Conservation (phyloP, 2,329 filamentous ascomycete species). For the Stachybotrys chlorohalonatus region DNA sequence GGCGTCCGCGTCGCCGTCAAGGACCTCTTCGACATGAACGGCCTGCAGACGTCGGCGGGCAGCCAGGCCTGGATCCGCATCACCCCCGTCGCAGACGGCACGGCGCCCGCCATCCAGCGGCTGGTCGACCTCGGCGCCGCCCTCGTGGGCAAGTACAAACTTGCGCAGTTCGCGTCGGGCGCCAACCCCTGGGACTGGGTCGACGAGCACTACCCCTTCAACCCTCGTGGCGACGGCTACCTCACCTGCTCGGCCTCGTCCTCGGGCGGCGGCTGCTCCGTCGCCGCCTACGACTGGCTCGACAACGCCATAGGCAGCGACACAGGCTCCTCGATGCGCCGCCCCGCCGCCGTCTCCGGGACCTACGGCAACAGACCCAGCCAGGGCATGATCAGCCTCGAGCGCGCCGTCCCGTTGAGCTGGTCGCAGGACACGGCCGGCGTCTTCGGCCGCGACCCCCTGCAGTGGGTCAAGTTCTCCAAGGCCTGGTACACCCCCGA, state of each 20-base stretch:
- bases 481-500: not conserved
- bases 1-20: not conserved
- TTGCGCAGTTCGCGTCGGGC: not conserved
- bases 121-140: not conserved
- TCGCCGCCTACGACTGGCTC: slow-evolving; percentile 1
- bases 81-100: not conserved
- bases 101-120: not conserved
- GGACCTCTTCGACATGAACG: slow-evolving; percentile 1
- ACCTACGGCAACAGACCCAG: not conserved
- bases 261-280: not conserved
- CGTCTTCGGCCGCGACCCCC: not conserved
- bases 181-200: not conserved
- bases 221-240: not conserved
- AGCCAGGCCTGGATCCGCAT: not conserved
- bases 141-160: not conserved
- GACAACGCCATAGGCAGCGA: not conserved
- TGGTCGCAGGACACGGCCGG: not conserved
- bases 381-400: not conserved
- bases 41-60: not conserved
- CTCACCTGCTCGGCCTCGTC: not conserved
- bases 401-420: not conserved
- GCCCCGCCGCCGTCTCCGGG: not conserved
- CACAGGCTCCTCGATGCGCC: not conserved
- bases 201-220: slow-evolving; percentile 1
- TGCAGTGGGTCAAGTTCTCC: slow-evolving; percentile 1